phyloP scores from a whole-genome alignment of 306 rosid genomes.

The Lablab purpureus region DNA sequence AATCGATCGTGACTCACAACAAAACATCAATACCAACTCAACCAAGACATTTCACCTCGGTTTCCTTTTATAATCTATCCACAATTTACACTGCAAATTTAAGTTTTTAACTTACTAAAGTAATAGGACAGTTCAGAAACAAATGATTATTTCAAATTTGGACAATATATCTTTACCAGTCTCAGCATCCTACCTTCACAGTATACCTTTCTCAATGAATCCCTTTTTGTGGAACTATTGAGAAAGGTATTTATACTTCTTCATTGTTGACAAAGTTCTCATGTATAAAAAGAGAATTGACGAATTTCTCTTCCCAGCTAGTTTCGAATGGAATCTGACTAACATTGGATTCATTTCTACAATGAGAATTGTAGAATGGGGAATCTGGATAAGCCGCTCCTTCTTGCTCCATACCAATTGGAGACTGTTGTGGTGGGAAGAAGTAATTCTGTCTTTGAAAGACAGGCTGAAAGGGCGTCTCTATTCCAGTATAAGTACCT shows the following conservation, averaged over 20 bases:
- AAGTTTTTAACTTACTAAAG: constrained; percentile 5
- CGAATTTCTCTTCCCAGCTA: background rate
- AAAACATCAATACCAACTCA: constrained; percentile 33
- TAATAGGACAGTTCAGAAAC: constrained; percentile 1
- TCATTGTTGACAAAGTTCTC: background rate
- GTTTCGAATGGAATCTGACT: background rate
- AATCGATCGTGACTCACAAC: constrained; percentile 3
- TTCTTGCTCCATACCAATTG: background rate
- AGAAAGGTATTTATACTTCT: constrained; percentile 17
- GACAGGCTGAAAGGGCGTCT: background rate
- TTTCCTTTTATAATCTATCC: constrained; percentile 3
- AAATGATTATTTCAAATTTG: background rate
- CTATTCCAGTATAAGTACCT: background rate
- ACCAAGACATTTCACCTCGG: background rate
- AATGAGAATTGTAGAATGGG: background rate
- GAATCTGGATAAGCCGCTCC: background rate
- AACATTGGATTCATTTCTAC: background rate
- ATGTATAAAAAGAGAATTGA: background rate
- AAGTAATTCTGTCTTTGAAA: background rate
- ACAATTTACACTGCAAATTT: background rate
- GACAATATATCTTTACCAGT: constrained; percentile 50
- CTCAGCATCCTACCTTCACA: constrained; percentile 49
- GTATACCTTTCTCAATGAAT: constrained; percentile 32
- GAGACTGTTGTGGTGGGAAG: background rate
- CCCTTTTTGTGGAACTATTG: background rate